Evolutionary conservation across 768 basidiomycete genomes (phyloP), one percentile per base, ranked within the genome.

Genomic region (Lyophyllum decastes): DNA sequence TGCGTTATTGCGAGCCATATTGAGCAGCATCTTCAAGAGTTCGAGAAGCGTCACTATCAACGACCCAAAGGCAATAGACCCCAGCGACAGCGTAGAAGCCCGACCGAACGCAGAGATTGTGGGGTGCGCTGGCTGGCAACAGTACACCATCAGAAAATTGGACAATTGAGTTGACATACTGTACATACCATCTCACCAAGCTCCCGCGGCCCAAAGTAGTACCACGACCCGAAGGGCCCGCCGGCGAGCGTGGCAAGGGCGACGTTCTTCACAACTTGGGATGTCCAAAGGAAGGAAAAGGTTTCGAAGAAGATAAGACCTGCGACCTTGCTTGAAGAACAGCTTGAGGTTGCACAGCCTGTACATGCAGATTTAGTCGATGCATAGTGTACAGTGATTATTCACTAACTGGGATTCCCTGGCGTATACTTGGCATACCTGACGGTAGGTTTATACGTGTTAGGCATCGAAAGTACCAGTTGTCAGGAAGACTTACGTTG

Each of bases 251-350:
- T 92, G 30, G 89, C 84, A 22, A 94, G 78, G 0, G 89, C 81
- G 40, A 94, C 85, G 62, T 93, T 93, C 30, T 82, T 85, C 49
- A 91, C 84, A 43, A 92, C 90, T 72, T 92, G 89, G 0, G 88
- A 90, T 17, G 86, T 88, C 93, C 92, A 94, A 21, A 92, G 76
- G 75, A 86, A 94, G n/a, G 88, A 87, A 70, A 94, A 93, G 0
- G 87, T 85, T 59, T 84, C 83, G 64, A 82, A 94, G 70, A 93
- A 85, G 53, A 92, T 80, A 12, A 94, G 74, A 2, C 93, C 92
- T 0, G 89, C 82, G 44, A 94, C 91, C 68, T 85, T 93, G 14
- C 80, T 81, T 11, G 83, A 84, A 1, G 90, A 92, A 67, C 90
- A 93, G 41, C 69, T 64, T 2, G 71, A 68, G 4, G 76, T 67